A percentile compares a stretch with the other conserved stretches of the same genome.
phyloP scores from a whole-genome alignment of 768 basidiomycete genomes.

The Leccinum barrowsii region DNA sequence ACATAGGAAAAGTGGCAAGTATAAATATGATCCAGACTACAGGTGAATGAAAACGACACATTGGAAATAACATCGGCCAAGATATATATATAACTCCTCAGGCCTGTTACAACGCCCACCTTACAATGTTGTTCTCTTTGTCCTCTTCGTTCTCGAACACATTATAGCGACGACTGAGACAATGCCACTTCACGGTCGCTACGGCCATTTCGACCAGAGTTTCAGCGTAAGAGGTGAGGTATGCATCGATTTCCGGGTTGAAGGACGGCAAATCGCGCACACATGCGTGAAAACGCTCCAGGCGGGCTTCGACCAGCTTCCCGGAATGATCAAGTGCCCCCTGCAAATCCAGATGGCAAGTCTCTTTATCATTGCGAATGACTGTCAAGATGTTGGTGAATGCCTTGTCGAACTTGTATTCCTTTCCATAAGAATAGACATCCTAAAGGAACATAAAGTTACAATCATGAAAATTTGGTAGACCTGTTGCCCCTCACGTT shows the following conservation, averaged over 20 bases:
- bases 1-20: too few relatives aligned
- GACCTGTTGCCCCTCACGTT: not conserved
- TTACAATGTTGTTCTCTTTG: not conserved
- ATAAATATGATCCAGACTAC: too few relatives aligned
- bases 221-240: not conserved
- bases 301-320: not conserved
- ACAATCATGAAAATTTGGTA: not conserved
- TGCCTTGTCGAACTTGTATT: not conserved
- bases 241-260: not conserved
- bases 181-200: not conserved
- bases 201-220: not conserved
- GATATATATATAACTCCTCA: not conserved
- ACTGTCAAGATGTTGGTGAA: not conserved
- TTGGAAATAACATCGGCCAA: not conserved
- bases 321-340: not conserved
- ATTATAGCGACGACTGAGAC: not conserved
- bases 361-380: not conserved
- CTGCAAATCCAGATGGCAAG: not conserved
- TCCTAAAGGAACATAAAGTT: not conserved
- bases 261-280: not conserved
- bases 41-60: too few relatives aligned
- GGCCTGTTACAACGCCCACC: not conserved
- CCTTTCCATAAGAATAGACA: not conserved
- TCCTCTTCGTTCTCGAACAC: not conserved
- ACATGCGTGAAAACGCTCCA: not conserved